Percentiles rank a stretch among this genome's conserved stretches.
phyloP scores from a whole-genome alignment of 495 filamentous ascomycete species.

The Neurospora sp. region DNA sequence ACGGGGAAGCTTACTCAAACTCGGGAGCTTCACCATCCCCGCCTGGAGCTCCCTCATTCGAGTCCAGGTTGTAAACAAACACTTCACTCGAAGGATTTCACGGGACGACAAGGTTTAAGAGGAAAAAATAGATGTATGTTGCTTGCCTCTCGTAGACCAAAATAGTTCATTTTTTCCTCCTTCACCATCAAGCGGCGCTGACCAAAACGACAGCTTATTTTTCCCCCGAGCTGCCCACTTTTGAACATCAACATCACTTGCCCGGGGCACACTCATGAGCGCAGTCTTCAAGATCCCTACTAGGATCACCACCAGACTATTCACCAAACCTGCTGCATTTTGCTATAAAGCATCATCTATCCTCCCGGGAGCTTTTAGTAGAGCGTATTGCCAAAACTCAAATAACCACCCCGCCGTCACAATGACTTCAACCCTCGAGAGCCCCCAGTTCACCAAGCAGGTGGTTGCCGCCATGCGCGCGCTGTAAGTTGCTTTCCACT shows the following conservation, averaged over 20 bases:
- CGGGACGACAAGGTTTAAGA: neutral
- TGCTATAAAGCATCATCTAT: neutral
- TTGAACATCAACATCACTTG: neutral
- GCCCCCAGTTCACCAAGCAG: slow-evolving; percentile 56
- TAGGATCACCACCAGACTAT: neutral
- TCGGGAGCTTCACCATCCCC: neutral
- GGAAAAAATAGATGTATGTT: neutral
- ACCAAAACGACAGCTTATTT: neutral
- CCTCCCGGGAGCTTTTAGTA: neutral
- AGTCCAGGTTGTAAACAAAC: neutral
- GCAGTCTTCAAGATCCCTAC: neutral
- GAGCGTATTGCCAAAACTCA: neutral
- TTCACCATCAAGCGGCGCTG: neutral
- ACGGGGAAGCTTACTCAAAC: neutral
- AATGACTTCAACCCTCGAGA: slow-evolving; percentile 15
- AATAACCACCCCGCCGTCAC: neutral
- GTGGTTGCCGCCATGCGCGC: slow-evolving; percentile 74
- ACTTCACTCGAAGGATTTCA: neutral
- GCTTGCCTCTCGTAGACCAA: too few relatives aligned
- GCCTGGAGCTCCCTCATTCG: neutral
- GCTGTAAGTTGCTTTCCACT: slow-evolving; percentile 47
- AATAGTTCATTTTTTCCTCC: too few relatives aligned
- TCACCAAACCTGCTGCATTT: neutral
- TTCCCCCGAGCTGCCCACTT: neutral
- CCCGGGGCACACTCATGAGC: neutral